These are phyloP conservation scores for Lasiodiplodia sp. DNA, from an alignment of 2,329 filamentous ascomycete species.

Conservation along the genomic window DNA sequence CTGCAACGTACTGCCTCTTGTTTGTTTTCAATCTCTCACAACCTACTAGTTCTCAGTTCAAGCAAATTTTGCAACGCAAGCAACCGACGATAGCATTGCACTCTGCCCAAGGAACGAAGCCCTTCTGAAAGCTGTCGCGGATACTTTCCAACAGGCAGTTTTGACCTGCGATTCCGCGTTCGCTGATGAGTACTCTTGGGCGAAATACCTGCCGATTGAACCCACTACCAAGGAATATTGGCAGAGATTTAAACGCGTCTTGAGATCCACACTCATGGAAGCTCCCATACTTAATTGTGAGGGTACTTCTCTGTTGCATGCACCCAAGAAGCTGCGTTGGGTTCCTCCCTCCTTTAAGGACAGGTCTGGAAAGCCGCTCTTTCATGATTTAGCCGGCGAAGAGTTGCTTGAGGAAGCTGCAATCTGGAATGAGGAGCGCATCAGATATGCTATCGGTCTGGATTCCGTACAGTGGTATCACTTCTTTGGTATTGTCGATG, in stretches of 20 bases:
- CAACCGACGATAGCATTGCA: background rate
- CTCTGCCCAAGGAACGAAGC: background rate
- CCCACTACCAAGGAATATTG: background rate
- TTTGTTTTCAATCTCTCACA: background rate
- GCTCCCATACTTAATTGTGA: background rate
- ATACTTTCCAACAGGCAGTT: background rate
- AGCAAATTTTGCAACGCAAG: no score
- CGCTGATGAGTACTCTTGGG: background rate
- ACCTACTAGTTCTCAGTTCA: no score
- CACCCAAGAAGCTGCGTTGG: background rate
- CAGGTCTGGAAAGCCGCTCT: background rate
- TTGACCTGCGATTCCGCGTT: background rate
- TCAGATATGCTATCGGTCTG: background rate
- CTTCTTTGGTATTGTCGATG: background rate
- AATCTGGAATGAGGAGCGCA: background rate
- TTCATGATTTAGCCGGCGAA: background rate
- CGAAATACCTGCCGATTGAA: background rate
- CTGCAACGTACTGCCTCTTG: background rate
- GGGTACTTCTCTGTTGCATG: background rate
- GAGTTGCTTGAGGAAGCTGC: background rate
- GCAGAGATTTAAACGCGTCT: background rate
- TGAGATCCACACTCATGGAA: background rate
- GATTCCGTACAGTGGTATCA: background rate
- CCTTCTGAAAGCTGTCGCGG: background rate
- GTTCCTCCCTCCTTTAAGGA: background rate